Evolutionary conservation across 306 rosid species (phyloP), one percentile per base, ranked within the genome.

Genomic region (Echinosophora koreensis): DNA sequence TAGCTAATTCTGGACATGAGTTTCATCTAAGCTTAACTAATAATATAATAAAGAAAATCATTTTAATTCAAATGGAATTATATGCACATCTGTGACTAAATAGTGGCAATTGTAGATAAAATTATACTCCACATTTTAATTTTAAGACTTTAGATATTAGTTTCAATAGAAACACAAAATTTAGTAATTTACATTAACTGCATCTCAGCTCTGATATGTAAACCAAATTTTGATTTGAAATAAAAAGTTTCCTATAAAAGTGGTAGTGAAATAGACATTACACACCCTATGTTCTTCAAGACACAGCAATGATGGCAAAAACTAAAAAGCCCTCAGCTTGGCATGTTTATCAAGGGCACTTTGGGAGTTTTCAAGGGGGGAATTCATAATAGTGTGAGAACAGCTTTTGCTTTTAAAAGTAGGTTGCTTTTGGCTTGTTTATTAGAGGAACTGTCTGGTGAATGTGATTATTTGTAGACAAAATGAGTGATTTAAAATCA

Each of bases 341-440:
- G 61, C 50, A 17, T 73, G 68, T 66, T 16, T 68, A 58, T 57
- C 52, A 27, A 34, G 76, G 73, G 66, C 8, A 54, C 1, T 66
- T 76, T 76, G 66, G 74, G 80, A 11, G 1, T 65, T 76, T 76
- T 49, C 2, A 17, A 17, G 76, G 37, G 55, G 71, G 52, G 68
- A 38, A 10, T 58, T 64, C 6, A 38, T 44, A 82, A 76, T 65
- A 70, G 73, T 83, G 89, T 54, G 79, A 38, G 37, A 59, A 44
- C 79, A 51, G 74, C 96, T 83, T 87, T 90, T 79, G 68, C 91
- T 86, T 88, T 92, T 81, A 62, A 92, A 90, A 90, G 93, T 83
- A 15, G 49, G 74, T 3, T 77, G 74, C 92, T 87, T 88, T 89
- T 77, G 80, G 82, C 79, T 84, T 79, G 85, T 83, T 84, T 82